A percentile compares a stretch with the other conserved stretches of the same genome.
These are phyloP conservation scores for Phytophthora boehmeriae DNA, from an alignment of 352 stramenopile genomes.

Conservation along the genomic window DNA sequence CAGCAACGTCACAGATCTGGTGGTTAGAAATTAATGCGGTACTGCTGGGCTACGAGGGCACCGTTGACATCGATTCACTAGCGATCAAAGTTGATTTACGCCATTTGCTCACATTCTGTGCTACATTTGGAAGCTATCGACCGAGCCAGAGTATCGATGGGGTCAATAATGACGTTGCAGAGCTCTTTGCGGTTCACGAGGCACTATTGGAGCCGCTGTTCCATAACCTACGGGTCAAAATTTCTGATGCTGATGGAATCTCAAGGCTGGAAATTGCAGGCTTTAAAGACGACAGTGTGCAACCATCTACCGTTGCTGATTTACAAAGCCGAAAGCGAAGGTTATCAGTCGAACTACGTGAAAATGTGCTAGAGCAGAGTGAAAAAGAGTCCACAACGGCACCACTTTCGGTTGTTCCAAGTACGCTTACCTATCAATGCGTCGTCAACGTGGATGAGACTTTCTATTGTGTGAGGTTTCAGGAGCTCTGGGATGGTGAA, in stretches of 20 bases:
- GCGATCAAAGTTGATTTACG: conserved; percentile 43
- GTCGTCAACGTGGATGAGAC: conserved; percentile 50
- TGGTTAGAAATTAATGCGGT: conserved; percentile 63
- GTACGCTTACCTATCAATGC: conserved; percentile 57
- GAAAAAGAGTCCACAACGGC: neutral
- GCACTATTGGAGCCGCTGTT: conserved; percentile 55
- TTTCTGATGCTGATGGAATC: neutral
- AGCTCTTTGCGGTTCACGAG: conserved; percentile 63
- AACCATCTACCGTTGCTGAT: conserved; percentile 2
- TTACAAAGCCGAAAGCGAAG: conserved; percentile 3
- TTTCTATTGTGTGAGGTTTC: conserved; percentile 66
- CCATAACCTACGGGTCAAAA: conserved; percentile 20
- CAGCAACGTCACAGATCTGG: conserved; percentile 58
- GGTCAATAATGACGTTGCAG: conserved; percentile 13
- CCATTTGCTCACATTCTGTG: conserved; percentile 37
- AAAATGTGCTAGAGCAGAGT: neutral
- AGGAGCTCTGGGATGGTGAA: conserved; percentile 72
- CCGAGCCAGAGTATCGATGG: conserved; percentile 45
- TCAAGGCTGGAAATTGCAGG: conserved; percentile 22
- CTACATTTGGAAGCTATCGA: conserved; percentile 56
- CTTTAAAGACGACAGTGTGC: conserved; percentile 9
- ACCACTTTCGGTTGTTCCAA: neutral
- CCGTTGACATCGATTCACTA: conserved; percentile 14
- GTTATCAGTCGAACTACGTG: conserved; percentile 14
- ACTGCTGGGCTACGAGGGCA: conserved; percentile 20